Conservation (phyloP, 305 asterid species). For the Striga hermonthica region DNA sequence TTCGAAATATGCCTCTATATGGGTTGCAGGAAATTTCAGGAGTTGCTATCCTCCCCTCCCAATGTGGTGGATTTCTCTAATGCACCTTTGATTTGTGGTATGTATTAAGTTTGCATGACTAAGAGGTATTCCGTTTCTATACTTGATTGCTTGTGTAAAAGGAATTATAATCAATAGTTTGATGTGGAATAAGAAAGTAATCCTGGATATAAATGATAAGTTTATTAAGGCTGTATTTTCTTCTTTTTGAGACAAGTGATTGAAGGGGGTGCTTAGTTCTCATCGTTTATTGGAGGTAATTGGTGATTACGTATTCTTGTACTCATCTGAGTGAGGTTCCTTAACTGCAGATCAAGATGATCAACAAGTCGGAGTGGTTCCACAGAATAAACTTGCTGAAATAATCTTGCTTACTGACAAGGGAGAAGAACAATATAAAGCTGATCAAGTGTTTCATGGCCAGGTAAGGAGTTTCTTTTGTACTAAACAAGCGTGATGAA, state of each 20-base stretch:
- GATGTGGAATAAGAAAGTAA: slow-evolving; percentile 16
- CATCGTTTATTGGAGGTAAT: slow-evolving; percentile 19
- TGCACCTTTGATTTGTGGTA: slow-evolving; percentile 43
- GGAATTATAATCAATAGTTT: background rate
- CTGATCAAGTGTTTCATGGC: slow-evolving; percentile 46
- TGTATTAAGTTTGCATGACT: slow-evolving; percentile 29
- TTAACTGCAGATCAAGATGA: slow-evolving; percentile 35
- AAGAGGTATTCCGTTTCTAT: slow-evolving; percentile 18
- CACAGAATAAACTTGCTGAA: slow-evolving; percentile 49
- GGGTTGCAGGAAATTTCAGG: slow-evolving; percentile 61
- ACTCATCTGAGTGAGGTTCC: slow-evolving; percentile 35
- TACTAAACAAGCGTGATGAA: slow-evolving; percentile 16
- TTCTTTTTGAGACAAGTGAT: slow-evolving; percentile 11
- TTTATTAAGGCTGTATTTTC: slow-evolving; percentile 4
- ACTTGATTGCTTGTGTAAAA: slow-evolving; percentile 10
- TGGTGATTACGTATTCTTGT: slow-evolving; percentile 26
- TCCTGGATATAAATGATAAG: slow-evolving; percentile 24
- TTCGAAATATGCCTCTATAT: background rate
- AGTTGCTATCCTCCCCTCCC: slow-evolving; percentile 37
- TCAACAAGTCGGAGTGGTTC: slow-evolving; percentile 34
- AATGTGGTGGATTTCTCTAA: slow-evolving; percentile 33
- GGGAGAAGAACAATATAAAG: slow-evolving; percentile 51
- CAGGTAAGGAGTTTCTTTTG: slow-evolving; percentile 42
- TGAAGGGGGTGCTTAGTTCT: slow-evolving; percentile 26
- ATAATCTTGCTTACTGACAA: slow-evolving; percentile 38